Percentiles rank a stretch among this genome's conserved stretches.
phyloP scores from a whole-genome alignment of 2,329 filamentous ascomycete species.

The Alternaria gaisen region DNA sequence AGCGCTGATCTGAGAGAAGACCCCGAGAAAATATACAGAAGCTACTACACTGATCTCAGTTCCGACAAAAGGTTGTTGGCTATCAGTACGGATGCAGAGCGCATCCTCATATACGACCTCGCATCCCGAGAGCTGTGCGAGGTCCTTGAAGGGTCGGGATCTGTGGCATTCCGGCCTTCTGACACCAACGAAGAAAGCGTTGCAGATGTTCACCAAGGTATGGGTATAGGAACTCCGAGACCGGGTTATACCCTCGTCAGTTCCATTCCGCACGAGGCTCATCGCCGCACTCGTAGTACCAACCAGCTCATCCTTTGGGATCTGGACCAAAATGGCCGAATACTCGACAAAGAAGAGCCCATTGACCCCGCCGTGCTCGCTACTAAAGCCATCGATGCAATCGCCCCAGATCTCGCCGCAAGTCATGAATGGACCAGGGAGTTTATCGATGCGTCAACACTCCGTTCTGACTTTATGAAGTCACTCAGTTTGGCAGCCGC shows the following conservation, averaged over 20 bases:
- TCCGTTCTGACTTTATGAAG: conserved; percentile 32
- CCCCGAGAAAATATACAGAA: conserved; percentile 2
- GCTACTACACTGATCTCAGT: conserved; percentile 27
- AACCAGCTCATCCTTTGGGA: conserved; percentile 39
- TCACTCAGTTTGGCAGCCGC: conserved; percentile 28
- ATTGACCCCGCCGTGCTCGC: conserved; percentile 35
- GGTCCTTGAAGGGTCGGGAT: conserved; percentile 33
- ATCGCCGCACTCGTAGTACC: neutral
- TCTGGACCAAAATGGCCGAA: conserved; percentile 36
- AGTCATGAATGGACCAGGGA: conserved; percentile 40
- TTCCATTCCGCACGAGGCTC: conserved; percentile 14
- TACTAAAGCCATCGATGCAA: conserved; percentile 37
- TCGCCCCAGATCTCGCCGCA: conserved; percentile 31
- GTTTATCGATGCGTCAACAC: conserved; percentile 30
- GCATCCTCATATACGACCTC: conserved; percentile 35
- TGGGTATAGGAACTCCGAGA: neutral
- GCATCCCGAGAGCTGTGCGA: conserved; percentile 32
- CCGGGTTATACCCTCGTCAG: conserved; percentile 36
- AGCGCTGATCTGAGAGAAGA: conserved; percentile 3
- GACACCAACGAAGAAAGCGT: neutral
- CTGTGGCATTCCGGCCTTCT: conserved; percentile 27
- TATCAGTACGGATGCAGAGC: conserved; percentile 23
- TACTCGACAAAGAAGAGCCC: conserved; percentile 39
- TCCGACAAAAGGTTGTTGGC: conserved; percentile 36
- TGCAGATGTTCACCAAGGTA: neutral